Evolutionary conservation across 495 filamentous ascomycete species (phyloP), one percentile per base, ranked within the genome.

Genomic region (Penicillium macrosclerotiorum): DNA sequence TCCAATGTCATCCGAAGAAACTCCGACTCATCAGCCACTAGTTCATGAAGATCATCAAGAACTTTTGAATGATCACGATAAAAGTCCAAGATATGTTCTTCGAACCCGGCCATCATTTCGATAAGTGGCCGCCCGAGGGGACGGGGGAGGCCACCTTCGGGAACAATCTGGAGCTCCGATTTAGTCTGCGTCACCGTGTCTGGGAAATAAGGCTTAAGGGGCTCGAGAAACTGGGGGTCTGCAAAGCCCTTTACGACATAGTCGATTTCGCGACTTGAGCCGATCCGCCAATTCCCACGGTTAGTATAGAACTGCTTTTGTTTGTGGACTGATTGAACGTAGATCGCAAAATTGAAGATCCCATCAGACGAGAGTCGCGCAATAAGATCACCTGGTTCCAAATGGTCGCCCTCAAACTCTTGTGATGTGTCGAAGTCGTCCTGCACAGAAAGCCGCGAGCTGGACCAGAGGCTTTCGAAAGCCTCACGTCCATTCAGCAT

Each of bases 331-430:
- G 78, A 76, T 16, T 80, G 80, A 9, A 92, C 70, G 56, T 84
- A 90, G 20, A 94, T 75, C 20, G 81, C 86, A n/a, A 87, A 67
- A 4, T 68, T 70, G 37, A 77, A 62, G 5, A 75, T 53, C 18
- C 67, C 70, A n/a, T 69, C 66, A 3, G 62, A 45, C 2, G 50
- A 50, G 6, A 57, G 40, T 1, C 90, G 51, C 47, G 86, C 86
- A 3, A 91, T 79, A 44, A 94, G 61, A 59, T 94, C 90, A 9
- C 90, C 90, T 6, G 81, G 75, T 22, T 80, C 66, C 11, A 93
- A 64, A 37, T 72, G 74, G 2, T 67, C 66, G 9, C 69, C 67
- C 24, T 70, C 67, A 16, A 68, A 71, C 12, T 67, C 66, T 11
- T 57, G 47, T 3, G 55, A 59, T 9, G 60, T 44, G 7, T 67